Evolutionary conservation across 2,329 filamentous ascomycete species (phyloP), one percentile per base, ranked within the genome.

Genomic region (Dothidotthia symphoricarpi): DNA sequence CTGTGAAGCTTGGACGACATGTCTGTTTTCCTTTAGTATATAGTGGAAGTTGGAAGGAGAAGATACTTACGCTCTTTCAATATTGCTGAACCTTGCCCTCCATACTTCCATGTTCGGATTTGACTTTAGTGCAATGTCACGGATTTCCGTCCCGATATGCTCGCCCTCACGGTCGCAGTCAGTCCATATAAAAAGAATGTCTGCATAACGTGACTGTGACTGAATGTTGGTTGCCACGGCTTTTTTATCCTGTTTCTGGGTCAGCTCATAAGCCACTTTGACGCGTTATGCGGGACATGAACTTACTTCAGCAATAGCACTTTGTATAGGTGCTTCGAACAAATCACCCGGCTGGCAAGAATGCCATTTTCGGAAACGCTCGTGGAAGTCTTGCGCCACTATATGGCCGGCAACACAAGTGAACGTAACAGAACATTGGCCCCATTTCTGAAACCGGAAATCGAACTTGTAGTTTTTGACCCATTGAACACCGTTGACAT

Each of bases 161-260:
- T 98, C 93, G 24, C 93, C 93, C 74, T 98, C 93, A 38, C 90
- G 82, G 74, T 98, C 93, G 68, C 93, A 97, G 75, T 98, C 93
- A 1, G 93, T 98, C 93, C 93, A 98, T 55, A 98, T 96, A 66
- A 94, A 91, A 22, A 98, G 75, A 10, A 83, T 81, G 38, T 76
- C 78, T n/a, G 82, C 77, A 61, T 78, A 77, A 43, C 77, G 77
- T 13, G 93, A 91, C 65, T 95, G 84, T 1, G 77, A 72, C 52
- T 84, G 80, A 57, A 98, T 93, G 60, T 98, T 98, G 22, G 82
- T 76, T 8, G 90, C 89, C 47, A 98, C 85, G 1, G 76, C 71
- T 55, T 83, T 83, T 61, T 90, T 94, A 58, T 90, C 83, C 81
- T 90, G 49, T 13, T 10, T 13, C 3, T 15, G 10, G 3, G 26